Percentiles rank a stretch among this genome's conserved stretches.
phyloP scores from a whole-genome alignment of 2,329 filamentous ascomycete genomes.

The Aspergillus ustus region DNA sequence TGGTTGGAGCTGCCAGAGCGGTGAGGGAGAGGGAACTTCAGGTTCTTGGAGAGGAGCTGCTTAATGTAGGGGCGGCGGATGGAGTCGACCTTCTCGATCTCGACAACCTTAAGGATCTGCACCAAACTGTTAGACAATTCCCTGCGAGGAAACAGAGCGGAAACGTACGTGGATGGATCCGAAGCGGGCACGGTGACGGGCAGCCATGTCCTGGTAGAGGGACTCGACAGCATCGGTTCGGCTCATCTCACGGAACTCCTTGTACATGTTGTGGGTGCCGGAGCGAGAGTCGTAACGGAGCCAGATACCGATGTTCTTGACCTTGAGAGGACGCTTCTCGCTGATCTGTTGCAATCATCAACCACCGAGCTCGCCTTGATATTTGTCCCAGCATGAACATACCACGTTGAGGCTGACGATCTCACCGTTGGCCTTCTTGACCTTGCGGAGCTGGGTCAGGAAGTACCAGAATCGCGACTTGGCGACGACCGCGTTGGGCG shows the following conservation, averaged over 20 bases:
- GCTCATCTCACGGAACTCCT: slow-evolving; percentile 99
- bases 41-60: slow-evolving; percentile 92
- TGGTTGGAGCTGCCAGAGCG: slow-evolving; percentile 80
- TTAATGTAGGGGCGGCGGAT: slow-evolving; percentile 99
- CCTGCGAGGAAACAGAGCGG: background rate
- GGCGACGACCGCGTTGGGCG: slow-evolving; percentile 94
- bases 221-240: slow-evolving; percentile 93
- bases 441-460: slow-evolving; percentile 97
- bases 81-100: slow-evolving; percentile 92
- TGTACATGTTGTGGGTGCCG: slow-evolving; percentile 99
- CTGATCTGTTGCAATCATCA: slow-evolving; percentile 67
- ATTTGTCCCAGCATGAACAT: slow-evolving; percentile 48
- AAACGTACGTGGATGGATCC: slow-evolving; percentile 93
- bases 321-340: slow-evolving; percentile 99
- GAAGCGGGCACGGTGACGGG: slow-evolving; percentile 97
- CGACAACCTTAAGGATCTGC: slow-evolving; percentile 97
- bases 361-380: slow-evolving; percentile 21
- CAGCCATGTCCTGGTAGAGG: slow-evolving; percentile 99
- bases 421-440: slow-evolving; percentile 99
- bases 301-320: slow-evolving; percentile 99
- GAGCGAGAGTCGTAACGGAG: slow-evolving; percentile 99
- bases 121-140: slow-evolving; percentile 21
- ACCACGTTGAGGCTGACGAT: slow-evolving; percentile 97
- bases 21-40: slow-evolving; percentile 99
- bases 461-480: slow-evolving; percentile 99